These are phyloP conservation scores for Bondarzewia mesenterica DNA, from an alignment of 1,284 basidiomycete species.

Conservation along the genomic window DNA sequence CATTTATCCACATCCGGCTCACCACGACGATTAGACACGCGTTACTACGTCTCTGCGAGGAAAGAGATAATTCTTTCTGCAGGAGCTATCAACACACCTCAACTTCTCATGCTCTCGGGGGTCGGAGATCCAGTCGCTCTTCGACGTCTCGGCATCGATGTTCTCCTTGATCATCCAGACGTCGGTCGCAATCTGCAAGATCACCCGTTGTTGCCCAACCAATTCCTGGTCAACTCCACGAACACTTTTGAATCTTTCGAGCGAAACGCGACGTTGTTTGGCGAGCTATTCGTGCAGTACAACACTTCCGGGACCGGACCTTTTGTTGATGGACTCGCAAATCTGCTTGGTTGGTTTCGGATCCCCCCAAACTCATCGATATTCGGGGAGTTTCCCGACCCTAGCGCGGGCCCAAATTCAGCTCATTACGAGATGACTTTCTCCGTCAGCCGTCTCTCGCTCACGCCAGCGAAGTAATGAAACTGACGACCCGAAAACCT, in stretches of 20 bases:
- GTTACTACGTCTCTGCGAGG: constrained; percentile 14
- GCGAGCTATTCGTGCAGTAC: constrained; percentile 11
- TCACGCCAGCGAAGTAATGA: neutral
- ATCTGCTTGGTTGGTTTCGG: constrained; percentile 15
- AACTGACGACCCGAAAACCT: constrained; percentile 1
- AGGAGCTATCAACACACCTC: constrained; percentile 31
- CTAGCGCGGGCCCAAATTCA: constrained; percentile 25
- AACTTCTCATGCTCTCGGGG: constrained; percentile 35
- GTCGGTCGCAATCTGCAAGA: constrained; percentile 34
- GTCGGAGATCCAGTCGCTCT: constrained; percentile 28
- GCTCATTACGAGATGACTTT: constrained; percentile 10
- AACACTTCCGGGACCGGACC: constrained; percentile 10
- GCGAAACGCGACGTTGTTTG: constrained; percentile 9
- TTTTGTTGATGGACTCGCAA: constrained; percentile 8
- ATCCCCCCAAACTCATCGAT: constrained; percentile 22
- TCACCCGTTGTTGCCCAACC: constrained; percentile 17
- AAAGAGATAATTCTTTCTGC: constrained; percentile 25
- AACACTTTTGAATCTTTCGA: constrained; percentile 13
- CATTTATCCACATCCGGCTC: constrained; percentile 26
- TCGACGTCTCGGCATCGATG: constrained; percentile 20
- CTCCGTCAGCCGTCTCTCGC: constrained; percentile 1
- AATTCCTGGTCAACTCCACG: constrained; percentile 14
- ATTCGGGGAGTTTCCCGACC: constrained; percentile 23
- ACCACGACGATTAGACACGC: constrained; percentile 12
- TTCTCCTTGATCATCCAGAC: constrained; percentile 23